phyloP scores from a whole-genome alignment of 371 early-diverging fungal genomes.

The Rhizopus sp. region DNA sequence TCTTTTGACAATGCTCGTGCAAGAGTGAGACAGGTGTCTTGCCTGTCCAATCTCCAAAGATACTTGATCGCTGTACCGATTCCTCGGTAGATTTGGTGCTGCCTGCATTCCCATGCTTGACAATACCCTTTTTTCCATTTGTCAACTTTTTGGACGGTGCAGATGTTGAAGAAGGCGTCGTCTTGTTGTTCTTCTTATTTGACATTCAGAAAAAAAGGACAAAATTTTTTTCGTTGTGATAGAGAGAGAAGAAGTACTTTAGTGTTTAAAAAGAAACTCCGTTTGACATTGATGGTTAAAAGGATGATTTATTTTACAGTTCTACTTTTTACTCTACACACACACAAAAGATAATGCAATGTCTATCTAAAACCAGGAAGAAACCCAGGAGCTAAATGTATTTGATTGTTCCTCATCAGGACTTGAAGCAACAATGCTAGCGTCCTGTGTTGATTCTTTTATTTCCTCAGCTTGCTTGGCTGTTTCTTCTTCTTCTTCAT shows the following conservation, averaged over 20 bases:
- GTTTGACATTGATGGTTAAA: neutral
- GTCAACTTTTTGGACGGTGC: conserved; percentile 8
- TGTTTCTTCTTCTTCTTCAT: conserved; percentile 51
- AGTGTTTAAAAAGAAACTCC: neutral
- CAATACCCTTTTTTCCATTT: conserved; percentile 24
- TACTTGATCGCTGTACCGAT: conserved; percentile 31
- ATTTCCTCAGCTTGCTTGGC: neutral
- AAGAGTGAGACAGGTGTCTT: conserved; percentile 80
- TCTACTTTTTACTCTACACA: neutral
- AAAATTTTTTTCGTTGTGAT: too few relatives aligned
- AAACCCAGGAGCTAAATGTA: conserved; percentile 6
- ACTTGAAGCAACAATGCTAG: neutral
- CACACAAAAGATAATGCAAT: neutral
- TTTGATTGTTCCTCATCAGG: conserved; percentile 3
- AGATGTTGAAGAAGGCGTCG: neutral
- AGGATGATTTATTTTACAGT: neutral
- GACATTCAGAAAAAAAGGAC: conserved; percentile 25
- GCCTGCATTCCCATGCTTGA: conserved; percentile 44
- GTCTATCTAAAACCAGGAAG: conserved; percentile 8
- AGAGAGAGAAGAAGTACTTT: neutral
- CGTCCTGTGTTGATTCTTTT: conserved; percentile 4
- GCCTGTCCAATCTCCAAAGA: conserved; percentile 86
- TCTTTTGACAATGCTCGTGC: conserved; percentile 78
- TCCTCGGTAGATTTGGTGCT: conserved; percentile 15
- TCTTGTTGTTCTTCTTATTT: conserved; percentile 29